phyloP scores from a whole-genome alignment of 2,329 filamentous ascomycete species.

The Aspergillus sp. region DNA sequence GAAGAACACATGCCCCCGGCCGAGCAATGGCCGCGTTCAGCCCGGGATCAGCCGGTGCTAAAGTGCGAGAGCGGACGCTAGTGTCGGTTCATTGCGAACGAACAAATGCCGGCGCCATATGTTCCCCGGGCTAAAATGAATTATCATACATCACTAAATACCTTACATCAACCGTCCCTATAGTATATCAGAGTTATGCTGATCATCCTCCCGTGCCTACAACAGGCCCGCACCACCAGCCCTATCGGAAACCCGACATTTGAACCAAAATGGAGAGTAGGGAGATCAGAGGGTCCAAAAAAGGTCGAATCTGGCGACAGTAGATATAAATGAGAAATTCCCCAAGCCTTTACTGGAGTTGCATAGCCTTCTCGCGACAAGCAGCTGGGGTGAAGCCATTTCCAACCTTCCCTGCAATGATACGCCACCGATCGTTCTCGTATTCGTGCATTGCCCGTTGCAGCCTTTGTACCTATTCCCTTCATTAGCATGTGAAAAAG shows the following conservation, averaged over 20 bases:
- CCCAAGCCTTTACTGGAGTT: slow-evolving; percentile 28
- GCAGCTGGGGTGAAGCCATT: slow-evolving; percentile 84
- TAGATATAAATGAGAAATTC: neutral
- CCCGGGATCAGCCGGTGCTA: neutral
- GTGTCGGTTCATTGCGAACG: slow-evolving; percentile 1
- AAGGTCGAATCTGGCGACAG: slow-evolving; percentile 6
- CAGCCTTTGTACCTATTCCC: slow-evolving; percentile 39
- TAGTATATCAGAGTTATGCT: slow-evolving; percentile 16
- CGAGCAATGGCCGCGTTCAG: neutral
- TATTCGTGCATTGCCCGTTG: slow-evolving; percentile 45
- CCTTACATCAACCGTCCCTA: slow-evolving; percentile 18
- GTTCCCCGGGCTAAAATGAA: slow-evolving; percentile 11
- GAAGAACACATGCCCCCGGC: neutral
- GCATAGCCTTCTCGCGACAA: slow-evolving; percentile 75
- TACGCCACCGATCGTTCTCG: slow-evolving; percentile 78
- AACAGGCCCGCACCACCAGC: slow-evolving; percentile 5
- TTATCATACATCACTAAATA: slow-evolving; percentile 19
- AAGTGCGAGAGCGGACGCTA: slow-evolving; percentile 4
- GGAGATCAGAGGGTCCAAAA: slow-evolving; percentile 7
- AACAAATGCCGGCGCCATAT: slow-evolving; percentile 3
- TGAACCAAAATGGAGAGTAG: neutral
- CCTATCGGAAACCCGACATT: slow-evolving; percentile 6
- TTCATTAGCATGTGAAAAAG: slow-evolving; percentile 15
- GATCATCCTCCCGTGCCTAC: slow-evolving; percentile 14
- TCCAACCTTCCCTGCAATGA: slow-evolving; percentile 87